Evolutionary conservation across 2,329 filamentous ascomycete genomes (phyloP).

Genomic region (Paramyrothecium roridum): DNA sequence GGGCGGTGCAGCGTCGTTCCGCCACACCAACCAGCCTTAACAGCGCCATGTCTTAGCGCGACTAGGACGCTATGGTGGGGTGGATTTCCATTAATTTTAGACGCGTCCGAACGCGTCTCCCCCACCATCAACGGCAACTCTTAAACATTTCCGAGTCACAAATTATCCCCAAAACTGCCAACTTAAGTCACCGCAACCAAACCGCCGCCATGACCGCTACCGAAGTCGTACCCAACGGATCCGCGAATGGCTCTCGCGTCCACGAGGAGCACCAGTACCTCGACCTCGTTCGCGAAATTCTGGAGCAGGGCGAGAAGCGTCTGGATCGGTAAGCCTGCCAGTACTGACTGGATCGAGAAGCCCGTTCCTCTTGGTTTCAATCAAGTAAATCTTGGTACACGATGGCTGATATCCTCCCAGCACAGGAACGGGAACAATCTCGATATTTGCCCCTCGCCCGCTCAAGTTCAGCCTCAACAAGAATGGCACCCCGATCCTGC

Average conservation of each 20-base stretch:
- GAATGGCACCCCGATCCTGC: slow-evolving; percentile 63
- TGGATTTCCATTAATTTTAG: background rate
- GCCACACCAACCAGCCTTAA: background rate
- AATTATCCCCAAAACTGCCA: too few species aligned
- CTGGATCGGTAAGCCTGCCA: slow-evolving; percentile 67
- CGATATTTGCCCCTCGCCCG: slow-evolving; percentile 82
- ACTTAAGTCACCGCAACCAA: background rate
- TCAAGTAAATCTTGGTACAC: too few species aligned
- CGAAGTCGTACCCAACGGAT: background rate
- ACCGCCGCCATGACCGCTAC: background rate
- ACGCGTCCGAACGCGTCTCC: background rate
- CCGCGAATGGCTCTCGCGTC: background rate
- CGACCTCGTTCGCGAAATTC: slow-evolving; percentile 79
- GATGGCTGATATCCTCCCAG: slow-evolving; percentile 35
- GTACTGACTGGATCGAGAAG: background rate
- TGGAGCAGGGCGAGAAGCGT: slow-evolving; percentile 79
- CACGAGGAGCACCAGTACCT: slow-evolving; percentile 97
- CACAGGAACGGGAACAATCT: slow-evolving; percentile 89
- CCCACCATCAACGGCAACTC: background rate
- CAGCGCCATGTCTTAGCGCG: too few species aligned
- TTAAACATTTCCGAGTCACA: too few species aligned
- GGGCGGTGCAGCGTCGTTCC: background rate
- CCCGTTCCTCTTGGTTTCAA: background rate
- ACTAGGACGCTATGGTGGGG: background rate
- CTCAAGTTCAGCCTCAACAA: slow-evolving; percentile 82